Evolutionary conservation across 352 stramenopile species (phyloP), one percentile per base, ranked within the genome.

Genomic region (Nothophytophthora sp.): DNA sequence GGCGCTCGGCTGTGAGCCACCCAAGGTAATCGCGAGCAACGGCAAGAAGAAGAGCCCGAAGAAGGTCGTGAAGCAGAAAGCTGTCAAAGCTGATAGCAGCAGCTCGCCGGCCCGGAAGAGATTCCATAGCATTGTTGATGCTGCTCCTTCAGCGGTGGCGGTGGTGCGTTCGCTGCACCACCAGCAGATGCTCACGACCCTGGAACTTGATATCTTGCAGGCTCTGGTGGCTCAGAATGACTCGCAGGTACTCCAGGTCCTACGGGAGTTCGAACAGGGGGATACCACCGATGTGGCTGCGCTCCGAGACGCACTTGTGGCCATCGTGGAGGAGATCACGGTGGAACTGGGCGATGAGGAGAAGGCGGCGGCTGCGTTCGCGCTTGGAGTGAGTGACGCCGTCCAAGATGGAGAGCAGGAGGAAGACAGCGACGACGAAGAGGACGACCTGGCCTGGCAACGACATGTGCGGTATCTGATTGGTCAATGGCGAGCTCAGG

Each of bases 301-400:
- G 6, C 55, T 88, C n/a, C 67, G 69, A 37, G 59, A 86, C 18
- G 63, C 76, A 6, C 52, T 88, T 0, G 79, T 90, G 7, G 24
- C 33, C 7, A 73, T 88, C 12, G 79, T 88, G 12, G 74, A 80
- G 24, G 74, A 90, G 36, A 83, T 90, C 34, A 88, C 76, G 22
- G 54, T 69, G 36, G 78, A 87, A 45, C 40, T 87, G 2, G 73
- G 73, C 16, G 78, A 89, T 28, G 78, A 89, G 27, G 76, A 89
- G 47, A 86, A 82, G 49, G 57, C 60, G 0, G 58, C 58, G 13
- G 48, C 47, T 19, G 51, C 63, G 6, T 78, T 76, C 38, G 62
- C 60, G 15, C 52, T 43, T 25, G 63, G 61, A 3, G 11, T 72
- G 49, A 64, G 62, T 22, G 55, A 73, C 32, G 63, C 68, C 23